A percentile compares a stretch with the other conserved stretches of the same genome.
These are phyloP conservation scores for Cryptococcus amylolentus DNA, from an alignment of 1,284 basidiomycete genomes.

Conservation along the genomic window DNA sequence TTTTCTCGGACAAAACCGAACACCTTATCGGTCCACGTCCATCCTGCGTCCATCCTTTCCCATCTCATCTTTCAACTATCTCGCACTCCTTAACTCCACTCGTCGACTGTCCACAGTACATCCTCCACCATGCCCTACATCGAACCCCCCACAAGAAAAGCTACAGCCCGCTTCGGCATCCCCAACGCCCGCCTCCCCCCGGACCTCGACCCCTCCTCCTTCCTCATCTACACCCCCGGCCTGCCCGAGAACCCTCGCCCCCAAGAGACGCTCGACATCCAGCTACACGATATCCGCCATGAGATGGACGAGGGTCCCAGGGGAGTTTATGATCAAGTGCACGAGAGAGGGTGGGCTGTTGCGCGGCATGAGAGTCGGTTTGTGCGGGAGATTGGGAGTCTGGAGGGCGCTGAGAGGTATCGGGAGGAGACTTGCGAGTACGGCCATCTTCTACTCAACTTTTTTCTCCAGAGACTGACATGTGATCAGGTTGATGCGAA, in stretches of 20 bases:
- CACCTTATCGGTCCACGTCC: too few relatives aligned
- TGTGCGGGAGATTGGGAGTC: constrained; percentile 11
- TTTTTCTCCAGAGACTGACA: neutral
- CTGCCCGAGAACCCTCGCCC: neutral
- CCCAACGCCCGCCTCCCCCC: neutral
- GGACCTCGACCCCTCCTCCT: neutral
- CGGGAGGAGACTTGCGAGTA: constrained; percentile 23
- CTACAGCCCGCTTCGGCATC: neutral
- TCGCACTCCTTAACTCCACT: too few relatives aligned
- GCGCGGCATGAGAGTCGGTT: constrained; percentile 13
- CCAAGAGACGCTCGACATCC: neutral
- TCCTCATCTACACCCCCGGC: neutral
- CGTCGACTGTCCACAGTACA: too few relatives aligned
- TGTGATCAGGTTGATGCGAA: constrained; percentile 17
- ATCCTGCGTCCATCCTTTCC: too few relatives aligned
- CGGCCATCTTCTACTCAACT: constrained; percentile 3
- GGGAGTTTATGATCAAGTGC: constrained; percentile 18
- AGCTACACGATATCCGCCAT: neutral
- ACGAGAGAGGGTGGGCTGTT: constrained; percentile 21
- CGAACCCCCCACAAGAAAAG: neutral
- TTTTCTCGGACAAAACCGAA: too few relatives aligned
- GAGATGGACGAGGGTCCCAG: neutral
- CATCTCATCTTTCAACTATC: too few relatives aligned
- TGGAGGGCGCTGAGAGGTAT: constrained; percentile 24
- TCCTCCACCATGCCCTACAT: neutral